These are phyloP conservation scores for Boletus sp. DNA, from an alignment of 768 basidiomycete species.

Conservation along the genomic window DNA sequence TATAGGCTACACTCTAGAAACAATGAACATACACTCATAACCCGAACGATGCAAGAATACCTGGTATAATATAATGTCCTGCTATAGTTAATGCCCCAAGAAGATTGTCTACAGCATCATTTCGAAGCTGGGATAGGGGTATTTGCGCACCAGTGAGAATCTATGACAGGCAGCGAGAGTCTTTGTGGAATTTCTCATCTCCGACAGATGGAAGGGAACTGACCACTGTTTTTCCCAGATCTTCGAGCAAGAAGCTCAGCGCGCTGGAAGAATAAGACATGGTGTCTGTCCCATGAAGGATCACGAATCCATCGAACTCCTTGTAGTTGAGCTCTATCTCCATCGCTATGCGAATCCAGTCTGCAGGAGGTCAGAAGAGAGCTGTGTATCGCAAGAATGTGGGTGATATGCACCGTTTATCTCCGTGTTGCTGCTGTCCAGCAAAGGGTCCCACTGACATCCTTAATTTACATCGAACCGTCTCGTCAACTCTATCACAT, in stretches of 20 bases:
- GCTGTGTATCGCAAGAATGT: neutral
- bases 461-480: neutral
- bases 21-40: neutral
- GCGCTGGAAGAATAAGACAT: conserved; percentile 91
- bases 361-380: conserved; percentile 37
- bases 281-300: conserved; percentile 90
- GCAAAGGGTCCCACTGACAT: conserved; percentile 75
- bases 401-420: conserved; percentile 55
- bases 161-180: conserved; percentile 35
- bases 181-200: neutral
- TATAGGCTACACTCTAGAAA: conserved; percentile 77
- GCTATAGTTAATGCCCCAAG: conserved; percentile 88
- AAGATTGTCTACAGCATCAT: conserved; percentile 92
- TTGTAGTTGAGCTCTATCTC: conserved; percentile 93
- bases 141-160: conserved; percentile 94
- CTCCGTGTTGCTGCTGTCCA: conserved; percentile 89
- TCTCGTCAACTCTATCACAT: conserved; percentile 7
- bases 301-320: conserved; percentile 84
- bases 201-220: conserved; percentile 9
- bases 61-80: conserved; percentile 89
- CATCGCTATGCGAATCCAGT: conserved; percentile 87
- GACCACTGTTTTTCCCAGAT: conserved; percentile 90
- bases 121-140: conserved; percentile 85
- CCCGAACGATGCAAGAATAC: conserved; percentile 36
- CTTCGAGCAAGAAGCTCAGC: conserved; percentile 87